Conservation (phyloP, 2,329 filamentous ascomycete genomes). For the Diaporthe sp. region DNA sequence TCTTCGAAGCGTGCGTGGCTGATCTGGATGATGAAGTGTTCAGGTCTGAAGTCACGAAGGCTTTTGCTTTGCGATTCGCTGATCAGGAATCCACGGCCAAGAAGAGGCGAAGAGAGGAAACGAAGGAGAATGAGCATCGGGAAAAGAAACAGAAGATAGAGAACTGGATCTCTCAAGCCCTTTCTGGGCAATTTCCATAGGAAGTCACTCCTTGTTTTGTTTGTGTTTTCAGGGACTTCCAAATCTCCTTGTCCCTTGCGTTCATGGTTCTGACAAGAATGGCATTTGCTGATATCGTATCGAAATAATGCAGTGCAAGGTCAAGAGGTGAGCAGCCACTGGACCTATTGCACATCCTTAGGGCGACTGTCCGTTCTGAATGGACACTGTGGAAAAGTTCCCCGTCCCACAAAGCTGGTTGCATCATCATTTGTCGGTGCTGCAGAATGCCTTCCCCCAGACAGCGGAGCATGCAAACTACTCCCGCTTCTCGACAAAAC, state of each 20-base stretch:
- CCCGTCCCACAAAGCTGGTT: not conserved
- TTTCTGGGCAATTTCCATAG: not conserved
- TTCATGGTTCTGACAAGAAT: not conserved
- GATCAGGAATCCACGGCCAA: not conserved
- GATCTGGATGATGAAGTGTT: conserved; percentile 43
- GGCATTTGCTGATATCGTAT: not conserved
- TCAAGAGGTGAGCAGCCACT: not conserved
- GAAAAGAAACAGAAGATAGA: not conserved
- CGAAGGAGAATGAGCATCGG: not conserved
- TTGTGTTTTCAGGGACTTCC: not conserved
- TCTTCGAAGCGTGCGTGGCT: conserved; percentile 41
- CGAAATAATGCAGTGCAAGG: not conserved
- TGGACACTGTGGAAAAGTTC: not conserved
- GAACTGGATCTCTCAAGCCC: not conserved
- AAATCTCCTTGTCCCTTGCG: not conserved
- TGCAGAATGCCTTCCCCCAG: not conserved
- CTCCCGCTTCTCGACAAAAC: conserved; percentile 37
- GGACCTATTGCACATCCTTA: not conserved
- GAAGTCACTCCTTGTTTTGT: not conserved
- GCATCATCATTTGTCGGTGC: not conserved
- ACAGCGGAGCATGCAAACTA: not conserved
- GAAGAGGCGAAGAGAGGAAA: not conserved
- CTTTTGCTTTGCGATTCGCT: conserved; percentile 14
- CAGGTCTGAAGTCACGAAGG: not conserved
- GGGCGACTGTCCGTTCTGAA: not conserved